Conservation (phyloP, 768 basidiomycete genomes). For the Mycena amicta region DNA sequence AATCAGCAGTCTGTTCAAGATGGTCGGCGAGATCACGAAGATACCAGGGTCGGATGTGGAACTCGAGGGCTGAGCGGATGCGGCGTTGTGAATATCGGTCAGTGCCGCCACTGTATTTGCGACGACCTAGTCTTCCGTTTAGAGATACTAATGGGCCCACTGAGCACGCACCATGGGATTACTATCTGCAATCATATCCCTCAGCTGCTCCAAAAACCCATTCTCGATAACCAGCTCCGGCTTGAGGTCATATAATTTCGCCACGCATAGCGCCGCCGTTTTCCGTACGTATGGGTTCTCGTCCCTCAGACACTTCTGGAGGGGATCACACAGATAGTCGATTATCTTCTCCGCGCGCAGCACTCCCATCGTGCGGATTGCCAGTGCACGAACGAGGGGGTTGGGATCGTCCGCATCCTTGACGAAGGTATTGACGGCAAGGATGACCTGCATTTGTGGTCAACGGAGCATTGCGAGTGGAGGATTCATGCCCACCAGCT, state of each 20-base stretch:
- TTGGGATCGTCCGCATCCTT: conserved; percentile 97
- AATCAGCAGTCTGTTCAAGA: conserved; percentile 88
- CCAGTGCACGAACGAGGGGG: conserved; percentile 92
- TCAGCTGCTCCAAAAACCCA: conserved; percentile 85
- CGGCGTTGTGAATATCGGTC: conserved; percentile 85
- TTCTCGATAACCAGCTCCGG: conserved; percentile 94
- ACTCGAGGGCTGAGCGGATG: conserved; percentile 56
- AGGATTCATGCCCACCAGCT: conserved; percentile 36
- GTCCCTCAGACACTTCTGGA: conserved; percentile 85
- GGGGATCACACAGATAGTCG: conserved; percentile 95
- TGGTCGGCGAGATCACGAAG: conserved; percentile 80
- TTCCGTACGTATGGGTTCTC: conserved; percentile 99
- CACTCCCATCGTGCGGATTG: conserved; percentile 98
- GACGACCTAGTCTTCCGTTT: conserved; percentile 69
- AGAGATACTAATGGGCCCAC: background rate
- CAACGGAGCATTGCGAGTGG: too few relatives aligned
- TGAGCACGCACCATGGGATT: conserved; percentile 89
- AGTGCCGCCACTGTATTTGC: conserved; percentile 95
- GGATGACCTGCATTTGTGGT: conserved; percentile 45
- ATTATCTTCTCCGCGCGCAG: conserved; percentile 98
- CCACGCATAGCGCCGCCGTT: conserved; percentile 95
- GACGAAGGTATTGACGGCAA: conserved; percentile 99
- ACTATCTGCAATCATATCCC: conserved; percentile 92
- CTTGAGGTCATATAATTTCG: conserved; percentile 96
- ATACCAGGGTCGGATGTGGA: conserved; percentile 62